Base-by-base conservation (phyloP, 805 yeast genomes). In the Candida piceae region DNA sequence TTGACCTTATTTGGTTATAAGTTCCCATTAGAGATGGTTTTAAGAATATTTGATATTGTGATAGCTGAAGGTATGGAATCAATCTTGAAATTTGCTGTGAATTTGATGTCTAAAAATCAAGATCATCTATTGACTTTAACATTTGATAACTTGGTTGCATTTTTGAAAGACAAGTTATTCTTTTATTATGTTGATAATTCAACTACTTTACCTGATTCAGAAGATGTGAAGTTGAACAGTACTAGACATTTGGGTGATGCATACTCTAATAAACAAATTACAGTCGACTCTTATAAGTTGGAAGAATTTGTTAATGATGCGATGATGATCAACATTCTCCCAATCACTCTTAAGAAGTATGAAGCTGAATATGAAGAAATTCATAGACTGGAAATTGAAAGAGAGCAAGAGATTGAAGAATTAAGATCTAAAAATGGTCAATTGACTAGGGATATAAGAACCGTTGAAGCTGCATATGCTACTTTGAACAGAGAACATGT, bases 1-100 rank as follows among this genome's bases (percentile, higher is more conserved):
- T 70, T 93, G 50, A 93, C 97, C 0, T 72, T 93, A 46, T 93
- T 93, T 62, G 95, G 96, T 6, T 93, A 93, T 66, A 87, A 87
- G 57, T 90, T 93, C 58, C 97, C 98, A 12, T 66, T 89, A 34
- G 84, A 79, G 39, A 81, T 90, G 55, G 97, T 93, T 17, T 64
- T 87, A 45, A 70, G 97, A 43, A 85, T 93, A 28, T 86, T 76
- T 58, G 98, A 93, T 63, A 74, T 86, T 42, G 78, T 93, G 7
- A 78, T 93, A 35, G 81, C 94, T 7, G 96, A 93, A 64, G 98
- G 98, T 27, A 66, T 82, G 30, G 97, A 89, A 62, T 78, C 95
- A 3, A 67, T 90, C 31, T 66, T 93, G 49, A 80, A 87, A 53
- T 83, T 93, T 62, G 89, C 95, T 0, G 69, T 88, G 9, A 87